These are phyloP conservation scores for Globisporangium perplexum DNA, from an alignment of 352 stramenopile species.

Conservation along the genomic window DNA sequence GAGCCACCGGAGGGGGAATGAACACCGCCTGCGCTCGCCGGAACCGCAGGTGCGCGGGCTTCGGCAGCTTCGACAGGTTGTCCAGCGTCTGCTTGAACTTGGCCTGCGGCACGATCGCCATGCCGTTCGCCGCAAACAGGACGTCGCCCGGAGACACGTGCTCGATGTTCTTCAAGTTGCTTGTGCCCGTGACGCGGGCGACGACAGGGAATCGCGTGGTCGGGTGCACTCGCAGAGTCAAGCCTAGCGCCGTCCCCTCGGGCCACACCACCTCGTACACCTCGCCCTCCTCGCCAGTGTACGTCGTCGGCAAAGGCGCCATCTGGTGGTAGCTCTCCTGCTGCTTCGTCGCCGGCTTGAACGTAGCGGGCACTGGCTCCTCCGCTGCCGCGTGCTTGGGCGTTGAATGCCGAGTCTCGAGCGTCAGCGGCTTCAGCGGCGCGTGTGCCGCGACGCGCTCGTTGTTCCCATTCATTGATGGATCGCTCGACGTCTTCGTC, in stretches of 20 bases:
- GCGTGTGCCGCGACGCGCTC: conserved; percentile 12
- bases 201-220: conserved; percentile 68
- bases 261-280: conserved; percentile 75
- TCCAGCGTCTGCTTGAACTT: conserved; percentile 81
- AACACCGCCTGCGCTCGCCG: conserved; percentile 33
- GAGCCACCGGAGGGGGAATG: conserved; percentile 9
- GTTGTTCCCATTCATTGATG: conserved; percentile 6
- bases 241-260: conserved; percentile 53
- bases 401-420: conserved; percentile 19
- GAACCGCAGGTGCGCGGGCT: conserved; percentile 65
- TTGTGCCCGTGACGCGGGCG: conserved; percentile 63
- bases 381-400: conserved; percentile 14
- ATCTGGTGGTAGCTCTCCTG: conserved; percentile 2
- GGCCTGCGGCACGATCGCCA: conserved; percentile 61
- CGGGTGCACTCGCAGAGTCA: conserved; percentile 65
- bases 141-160: conserved; percentile 64
- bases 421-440: conserved; percentile 37
- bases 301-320: conserved; percentile 13
- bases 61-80: conserved; percentile 63
- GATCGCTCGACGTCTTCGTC: conserved; percentile 32
- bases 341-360: conserved; percentile 4
- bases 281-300: conserved; percentile 35
- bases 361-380: conserved; percentile 6
- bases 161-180: conserved; percentile 75
- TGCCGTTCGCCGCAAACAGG: conserved; percentile 64